Evolutionary conservation across 2,329 filamentous ascomycete genomes (phyloP).

Genomic region (Sporothrix sp.): DNA sequence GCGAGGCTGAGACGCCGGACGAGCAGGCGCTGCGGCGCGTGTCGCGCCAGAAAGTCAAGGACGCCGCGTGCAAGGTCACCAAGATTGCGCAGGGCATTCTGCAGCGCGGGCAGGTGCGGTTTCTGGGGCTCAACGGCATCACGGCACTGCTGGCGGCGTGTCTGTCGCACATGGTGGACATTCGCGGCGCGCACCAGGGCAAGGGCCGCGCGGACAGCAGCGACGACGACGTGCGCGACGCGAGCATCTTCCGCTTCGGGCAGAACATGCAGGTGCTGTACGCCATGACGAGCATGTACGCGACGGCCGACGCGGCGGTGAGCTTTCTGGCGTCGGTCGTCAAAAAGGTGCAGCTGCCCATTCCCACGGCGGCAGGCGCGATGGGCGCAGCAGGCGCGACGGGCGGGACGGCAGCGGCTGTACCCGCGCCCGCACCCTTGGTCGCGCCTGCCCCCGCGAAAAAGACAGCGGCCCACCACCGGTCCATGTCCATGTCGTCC

Average conservation of each 20-base stretch:
- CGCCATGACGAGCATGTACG: conserved; percentile 2
- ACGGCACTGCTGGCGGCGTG: conserved; percentile 5
- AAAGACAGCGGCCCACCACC: neutral
- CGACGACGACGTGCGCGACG: conserved; percentile 9
- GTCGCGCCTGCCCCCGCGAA: too few species aligned
- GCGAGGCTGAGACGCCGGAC: neutral
- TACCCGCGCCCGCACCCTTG: neutral
- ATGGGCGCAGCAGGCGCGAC: neutral
- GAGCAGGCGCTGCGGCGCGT: neutral
- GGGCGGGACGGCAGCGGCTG: neutral
- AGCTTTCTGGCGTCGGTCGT: neutral
- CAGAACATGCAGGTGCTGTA: conserved; percentile 7
- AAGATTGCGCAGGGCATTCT: neutral
- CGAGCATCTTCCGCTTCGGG: conserved; percentile 6
- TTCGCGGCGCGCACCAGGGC: neutral
- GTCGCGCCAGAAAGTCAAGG: conserved; percentile 1
- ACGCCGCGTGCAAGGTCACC: conserved; percentile 4
- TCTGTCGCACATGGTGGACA: conserved; percentile 10
- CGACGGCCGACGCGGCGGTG: neutral
- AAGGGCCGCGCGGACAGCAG: neutral
- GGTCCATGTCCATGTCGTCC: neutral
- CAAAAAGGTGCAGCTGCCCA: neutral
- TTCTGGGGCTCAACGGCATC: conserved; percentile 5
- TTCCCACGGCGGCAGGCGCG: neutral
- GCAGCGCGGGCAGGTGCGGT: conserved; percentile 4